Conservation (phyloP, 306 rosid species). For the Quillaja saponaria region DNA sequence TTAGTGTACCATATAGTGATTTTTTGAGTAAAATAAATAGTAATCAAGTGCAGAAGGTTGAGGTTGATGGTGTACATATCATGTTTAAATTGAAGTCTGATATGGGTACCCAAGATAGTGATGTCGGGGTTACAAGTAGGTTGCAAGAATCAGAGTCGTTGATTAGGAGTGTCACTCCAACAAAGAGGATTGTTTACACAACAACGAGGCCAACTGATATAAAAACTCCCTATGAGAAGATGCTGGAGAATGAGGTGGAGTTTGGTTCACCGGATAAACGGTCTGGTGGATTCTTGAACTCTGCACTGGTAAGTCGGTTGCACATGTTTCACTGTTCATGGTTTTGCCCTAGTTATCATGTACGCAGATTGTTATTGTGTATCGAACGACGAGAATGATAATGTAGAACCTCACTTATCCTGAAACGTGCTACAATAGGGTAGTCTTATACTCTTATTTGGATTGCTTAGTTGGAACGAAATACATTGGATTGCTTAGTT, state of each 20-base stretch:
- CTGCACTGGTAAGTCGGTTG: slow-evolving; percentile 82
- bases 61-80: slow-evolving; percentile 92
- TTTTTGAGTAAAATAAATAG: slow-evolving; percentile 75
- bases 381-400: too few species aligned
- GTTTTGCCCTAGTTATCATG: too few species aligned
- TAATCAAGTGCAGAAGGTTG: slow-evolving; percentile 87
- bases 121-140: slow-evolving; percentile 43
- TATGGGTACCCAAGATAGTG: slow-evolving; percentile 48
- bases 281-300: slow-evolving; percentile 82
- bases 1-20: slow-evolving; percentile 88
- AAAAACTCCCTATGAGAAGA: slow-evolving; percentile 87
- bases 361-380: too few species aligned
- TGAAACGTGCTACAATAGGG: too few species aligned
- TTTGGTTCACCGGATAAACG: slow-evolving; percentile 92
- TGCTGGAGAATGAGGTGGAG: slow-evolving; percentile 94
- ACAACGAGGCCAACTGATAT: slow-evolving; percentile 93
- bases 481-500: too few species aligned
- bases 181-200: slow-evolving; percentile 78
- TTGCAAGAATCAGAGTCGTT: slow-evolving; percentile 57
- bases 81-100: slow-evolving; percentile 88
- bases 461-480: too few species aligned
- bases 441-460: too few species aligned
- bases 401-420: too few species aligned
- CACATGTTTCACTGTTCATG: too few species aligned
- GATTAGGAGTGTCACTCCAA: slow-evolving; percentile 69